phyloP scores from a whole-genome alignment of 139 green algal species.

The Eudorina sp. region DNA sequence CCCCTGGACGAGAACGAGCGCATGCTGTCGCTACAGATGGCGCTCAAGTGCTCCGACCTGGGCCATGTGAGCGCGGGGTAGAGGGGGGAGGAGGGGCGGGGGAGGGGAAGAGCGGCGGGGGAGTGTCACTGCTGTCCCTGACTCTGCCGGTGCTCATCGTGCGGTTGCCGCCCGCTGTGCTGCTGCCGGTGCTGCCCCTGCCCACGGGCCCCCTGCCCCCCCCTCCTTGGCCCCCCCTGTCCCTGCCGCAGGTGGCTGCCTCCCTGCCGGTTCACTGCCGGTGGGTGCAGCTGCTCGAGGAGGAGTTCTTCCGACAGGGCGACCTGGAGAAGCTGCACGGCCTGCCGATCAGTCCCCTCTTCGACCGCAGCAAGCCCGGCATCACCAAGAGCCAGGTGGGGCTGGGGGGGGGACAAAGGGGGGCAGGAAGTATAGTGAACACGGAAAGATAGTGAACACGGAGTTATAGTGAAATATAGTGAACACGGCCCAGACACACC shows the following conservation, averaged over 20 bases:
- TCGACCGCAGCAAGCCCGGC: slow-evolving; percentile 70
- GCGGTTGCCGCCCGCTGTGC: too few relatives aligned
- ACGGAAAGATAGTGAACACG: too few relatives aligned
- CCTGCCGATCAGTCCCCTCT: slow-evolving; percentile 64
- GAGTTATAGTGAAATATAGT: too few relatives aligned
- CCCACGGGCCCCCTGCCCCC: too few relatives aligned
- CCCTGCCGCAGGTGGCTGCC: slow-evolving; percentile 12
- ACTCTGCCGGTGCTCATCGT: too few relatives aligned
- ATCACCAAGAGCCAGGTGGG: slow-evolving; percentile 71
- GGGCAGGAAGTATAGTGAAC: too few relatives aligned
- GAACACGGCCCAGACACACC: too few relatives aligned
- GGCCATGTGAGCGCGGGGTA: slow-evolving; percentile 47
- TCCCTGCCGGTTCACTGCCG: slow-evolving; percentile 60
- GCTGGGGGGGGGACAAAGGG: too few relatives aligned
- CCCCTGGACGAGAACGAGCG: slow-evolving; percentile 69
- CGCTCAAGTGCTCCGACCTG: slow-evolving; percentile 73
- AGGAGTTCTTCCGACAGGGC: slow-evolving; percentile 73
- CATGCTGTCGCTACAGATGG: slow-evolving; percentile 63
- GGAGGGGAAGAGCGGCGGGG: neutral
- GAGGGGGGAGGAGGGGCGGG: neutral
- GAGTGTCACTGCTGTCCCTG: too few relatives aligned
- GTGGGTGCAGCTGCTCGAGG: slow-evolving; percentile 70
- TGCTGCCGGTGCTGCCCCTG: too few relatives aligned
- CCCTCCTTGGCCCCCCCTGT: neutral
- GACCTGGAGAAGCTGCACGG: slow-evolving; percentile 60